These are phyloP conservation scores for Hippophae tibetana DNA, from an alignment of 306 rosid genomes.

Conservation along the genomic window DNA sequence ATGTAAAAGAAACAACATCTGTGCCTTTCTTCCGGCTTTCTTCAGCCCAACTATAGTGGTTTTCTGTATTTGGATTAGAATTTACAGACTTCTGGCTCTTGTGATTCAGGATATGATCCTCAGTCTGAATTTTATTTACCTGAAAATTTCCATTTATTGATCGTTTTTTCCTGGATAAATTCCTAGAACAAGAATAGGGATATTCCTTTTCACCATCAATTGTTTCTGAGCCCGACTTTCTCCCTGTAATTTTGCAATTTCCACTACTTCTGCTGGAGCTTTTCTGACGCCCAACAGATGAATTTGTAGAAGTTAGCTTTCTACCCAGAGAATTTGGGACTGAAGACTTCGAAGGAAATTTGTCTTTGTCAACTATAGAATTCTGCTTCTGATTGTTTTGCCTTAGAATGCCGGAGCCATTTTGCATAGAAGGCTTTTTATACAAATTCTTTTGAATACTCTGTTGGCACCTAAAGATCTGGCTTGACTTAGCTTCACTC, in stretches of 20 bases:
- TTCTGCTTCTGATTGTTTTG: conserved; percentile 92
- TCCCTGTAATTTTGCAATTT: conserved; percentile 49
- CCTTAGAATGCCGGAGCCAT: conserved; percentile 47
- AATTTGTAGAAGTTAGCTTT: conserved; percentile 42
- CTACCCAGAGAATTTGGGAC: conserved; percentile 40
- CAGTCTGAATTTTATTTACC: conserved; percentile 44
- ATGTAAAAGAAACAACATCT: conserved; percentile 93
- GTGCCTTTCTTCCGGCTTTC: conserved; percentile 58
- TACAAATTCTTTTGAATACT: conserved; percentile 44
- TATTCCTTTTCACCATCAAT: conserved; percentile 64
- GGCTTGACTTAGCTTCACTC: conserved; percentile 46
- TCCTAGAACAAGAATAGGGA: conserved; percentile 43
- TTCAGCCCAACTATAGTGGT: conserved; percentile 37
- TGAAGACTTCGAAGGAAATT: conserved; percentile 50
- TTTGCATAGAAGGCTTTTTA: conserved; percentile 37
- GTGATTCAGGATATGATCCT: conserved; percentile 38
- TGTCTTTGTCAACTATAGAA: conserved; percentile 42
- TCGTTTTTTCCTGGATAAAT: conserved; percentile 73
- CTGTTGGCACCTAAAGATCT: conserved; percentile 30
- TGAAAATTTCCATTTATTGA: conserved; percentile 51
- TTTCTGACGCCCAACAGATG: conserved; percentile 52
- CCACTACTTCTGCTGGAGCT: conserved; percentile 41
- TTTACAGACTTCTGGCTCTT: conserved; percentile 49
- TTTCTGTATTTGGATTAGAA: conserved; percentile 31
- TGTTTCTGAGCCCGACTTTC: conserved; percentile 42